Conservation (phyloP, 2,329 filamentous ascomycete genomes). For the Aspergillus tubingensis region DNA sequence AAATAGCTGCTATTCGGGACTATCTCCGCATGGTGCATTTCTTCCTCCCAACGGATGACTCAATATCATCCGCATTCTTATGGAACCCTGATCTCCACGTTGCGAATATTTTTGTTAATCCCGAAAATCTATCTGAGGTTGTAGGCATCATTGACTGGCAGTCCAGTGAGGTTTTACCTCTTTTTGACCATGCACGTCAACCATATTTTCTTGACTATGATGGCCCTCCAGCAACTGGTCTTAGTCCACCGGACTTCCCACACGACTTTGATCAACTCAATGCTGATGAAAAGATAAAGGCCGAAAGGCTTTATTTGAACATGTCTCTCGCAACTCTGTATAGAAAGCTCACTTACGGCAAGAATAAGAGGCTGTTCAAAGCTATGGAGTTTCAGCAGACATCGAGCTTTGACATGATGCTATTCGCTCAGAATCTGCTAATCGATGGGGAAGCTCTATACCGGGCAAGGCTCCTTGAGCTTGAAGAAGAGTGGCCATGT, state of each 20-base stretch:
- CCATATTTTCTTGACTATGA: slow-evolving; percentile 38
- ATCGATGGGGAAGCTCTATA: slow-evolving; percentile 18
- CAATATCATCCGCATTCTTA: slow-evolving; percentile 29
- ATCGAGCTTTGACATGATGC: slow-evolving; percentile 16
- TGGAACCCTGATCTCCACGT: slow-evolving; percentile 44
- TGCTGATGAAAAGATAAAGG: slow-evolving; percentile 9
- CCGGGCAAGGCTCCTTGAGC: slow-evolving; percentile 9
- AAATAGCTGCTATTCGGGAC: slow-evolving; percentile 31
- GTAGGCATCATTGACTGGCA: slow-evolving; percentile 31
- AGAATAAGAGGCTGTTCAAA: slow-evolving; percentile 12
- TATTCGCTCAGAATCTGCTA: slow-evolving; percentile 17
- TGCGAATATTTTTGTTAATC: slow-evolving; percentile 34
- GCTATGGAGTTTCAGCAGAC: slow-evolving; percentile 17
- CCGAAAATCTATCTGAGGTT: slow-evolving; percentile 20
- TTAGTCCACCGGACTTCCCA: slow-evolving; percentile 12
- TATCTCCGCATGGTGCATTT: slow-evolving; percentile 33
- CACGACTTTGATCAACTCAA: slow-evolving; percentile 30
- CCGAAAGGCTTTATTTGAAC: slow-evolving; percentile 14
- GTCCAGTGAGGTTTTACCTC: slow-evolving; percentile 33
- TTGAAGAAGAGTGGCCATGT: slow-evolving; percentile 14
- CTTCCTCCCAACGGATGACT: slow-evolving; percentile 29
- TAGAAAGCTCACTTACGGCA: slow-evolving; percentile 9
- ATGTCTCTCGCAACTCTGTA: slow-evolving; percentile 15
- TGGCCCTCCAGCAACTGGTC: slow-evolving; percentile 22
- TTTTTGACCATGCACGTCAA: slow-evolving; percentile 39